Conservation (phyloP, 2,329 filamentous ascomycete genomes). For the Aspergillus sp. region DNA sequence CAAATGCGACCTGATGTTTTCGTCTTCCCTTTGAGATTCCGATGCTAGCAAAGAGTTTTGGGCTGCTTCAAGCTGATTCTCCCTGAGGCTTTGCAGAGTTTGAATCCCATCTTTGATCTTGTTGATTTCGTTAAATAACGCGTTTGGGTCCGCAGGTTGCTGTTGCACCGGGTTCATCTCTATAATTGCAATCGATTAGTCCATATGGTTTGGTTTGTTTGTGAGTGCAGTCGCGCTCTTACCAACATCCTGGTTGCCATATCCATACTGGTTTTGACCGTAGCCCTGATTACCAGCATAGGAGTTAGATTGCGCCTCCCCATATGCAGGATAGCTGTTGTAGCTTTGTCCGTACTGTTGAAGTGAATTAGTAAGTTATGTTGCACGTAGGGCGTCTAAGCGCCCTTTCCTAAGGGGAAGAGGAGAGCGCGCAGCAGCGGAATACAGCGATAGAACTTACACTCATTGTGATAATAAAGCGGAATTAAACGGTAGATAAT, state of each 20-base stretch:
- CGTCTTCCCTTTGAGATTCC: constrained; percentile 67
- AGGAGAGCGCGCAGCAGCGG: neutral
- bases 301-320: constrained; percentile 29
- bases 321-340: constrained; percentile 54
- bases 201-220: neutral
- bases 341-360: constrained; percentile 27
- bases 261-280: constrained; percentile 27
- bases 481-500: neutral
- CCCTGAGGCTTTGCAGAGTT: constrained; percentile 65
- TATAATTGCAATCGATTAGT: constrained; percentile 18
- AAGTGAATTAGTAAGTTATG: constrained; percentile 25
- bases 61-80: constrained; percentile 51
- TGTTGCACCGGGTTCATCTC: constrained; percentile 44
- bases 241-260: constrained; percentile 32
- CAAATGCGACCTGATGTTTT: constrained; percentile 61
- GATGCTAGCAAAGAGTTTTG: constrained; percentile 74
- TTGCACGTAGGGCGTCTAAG: constrained; percentile 8
- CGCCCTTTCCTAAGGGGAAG: neutral
- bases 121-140: constrained; percentile 80
- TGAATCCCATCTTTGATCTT: constrained; percentile 77
- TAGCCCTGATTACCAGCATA: constrained; percentile 32
- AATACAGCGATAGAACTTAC: constrained; percentile 7
- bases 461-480: constrained; percentile 17
- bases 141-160: constrained; percentile 61
- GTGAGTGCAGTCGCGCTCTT: constrained; percentile 3